Evolutionary conservation across 805 yeast genomes (phyloP).

Genomic region (Saturnispora diversa): DNA sequence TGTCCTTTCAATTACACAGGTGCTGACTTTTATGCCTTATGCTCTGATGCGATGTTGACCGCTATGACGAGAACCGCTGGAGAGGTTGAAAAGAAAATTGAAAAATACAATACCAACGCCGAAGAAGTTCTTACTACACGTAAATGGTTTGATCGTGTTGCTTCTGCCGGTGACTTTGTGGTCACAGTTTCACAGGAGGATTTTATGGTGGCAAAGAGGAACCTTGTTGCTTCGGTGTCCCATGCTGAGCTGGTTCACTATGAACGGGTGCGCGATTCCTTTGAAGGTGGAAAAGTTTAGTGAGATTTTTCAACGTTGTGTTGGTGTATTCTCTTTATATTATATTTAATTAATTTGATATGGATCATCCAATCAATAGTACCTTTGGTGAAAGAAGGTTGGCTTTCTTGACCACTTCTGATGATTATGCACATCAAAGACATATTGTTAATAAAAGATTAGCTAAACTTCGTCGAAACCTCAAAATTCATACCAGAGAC

Average conservation of each 20-base stretch:
- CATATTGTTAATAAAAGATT: constrained; percentile 51
- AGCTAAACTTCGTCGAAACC: constrained; percentile 55
- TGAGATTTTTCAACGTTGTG: background rate
- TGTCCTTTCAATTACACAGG: constrained; percentile 95
- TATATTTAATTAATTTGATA: constrained; percentile 12
- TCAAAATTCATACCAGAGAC: constrained; percentile 56
- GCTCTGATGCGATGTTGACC: constrained; percentile 91
- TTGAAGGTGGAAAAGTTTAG: constrained; percentile 38
- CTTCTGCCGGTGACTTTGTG: constrained; percentile 54
- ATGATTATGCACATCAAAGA: constrained; percentile 66
- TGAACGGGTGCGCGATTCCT: constrained; percentile 64
- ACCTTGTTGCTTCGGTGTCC: constrained; percentile 78
- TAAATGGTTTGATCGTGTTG: constrained; percentile 86
- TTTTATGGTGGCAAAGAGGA: constrained; percentile 65
- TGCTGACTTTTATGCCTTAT: constrained; percentile 94
- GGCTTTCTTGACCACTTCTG: constrained; percentile 55
- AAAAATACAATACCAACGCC: constrained; percentile 36
- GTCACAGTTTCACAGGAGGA: constrained; percentile 68
- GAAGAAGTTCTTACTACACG: constrained; percentile 48
- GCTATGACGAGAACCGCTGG: constrained; percentile 90
- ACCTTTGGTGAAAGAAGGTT: constrained; percentile 52
- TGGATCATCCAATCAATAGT: constrained; percentile 40
- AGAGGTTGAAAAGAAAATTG: constrained; percentile 60
- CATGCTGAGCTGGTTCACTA: constrained; percentile 82
- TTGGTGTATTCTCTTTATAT: background rate